Base-by-base conservation (phyloP, 192 early-diverging fungal species). In the Coemansia sp. region DNA sequence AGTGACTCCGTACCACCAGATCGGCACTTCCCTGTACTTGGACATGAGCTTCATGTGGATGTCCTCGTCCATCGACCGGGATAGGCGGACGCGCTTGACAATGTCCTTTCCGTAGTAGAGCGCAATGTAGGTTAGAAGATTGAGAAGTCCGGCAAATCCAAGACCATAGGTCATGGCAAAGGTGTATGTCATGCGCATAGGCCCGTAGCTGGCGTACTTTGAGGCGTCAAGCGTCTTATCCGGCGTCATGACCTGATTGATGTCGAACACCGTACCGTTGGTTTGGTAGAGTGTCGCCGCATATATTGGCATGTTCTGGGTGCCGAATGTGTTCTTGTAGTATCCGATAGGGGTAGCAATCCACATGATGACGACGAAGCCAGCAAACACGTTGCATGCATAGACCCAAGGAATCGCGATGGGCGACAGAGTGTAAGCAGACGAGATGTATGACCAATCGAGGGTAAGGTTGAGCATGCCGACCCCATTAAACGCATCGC, bases 1-100 rank as follows among this genome's bases (percentile, higher is more conserved):
- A 0, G 75, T 76, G 6, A 71, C 45, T n/a, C 42, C 61, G 25
- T 76, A 71, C 91, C 90, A 92, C 86, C 87, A 91, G 35, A 82
- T 76, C 48, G 93, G 93, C 19, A 91, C 89, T 61, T 90, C 89
- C 29, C 83, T 79, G 69, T 95, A 93, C 25, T 56, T 59, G 35
- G 86, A 80, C 91, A 93, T 93, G 40, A 92, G 69, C 66, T 84
- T 85, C 43, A 85, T 85, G 60, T 91, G 91, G 55, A 93, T 87
- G 73, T 93, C 91, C 25, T 88, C 85, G 19, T 84, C 75, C 50
- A 82, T 81, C 10, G 81, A 67, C 61, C 84, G 86, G 19, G 85
- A 76, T 55, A 80, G 81, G 48, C 85, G 86, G 34, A 91, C 63
- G 9, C 87, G 87, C 22, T 66, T 41, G 52, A 80, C 74, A 49